These are phyloP conservation scores for Leucocoprinus leucothites DNA, from an alignment of 768 basidiomycete genomes.

Conservation along the genomic window DNA sequence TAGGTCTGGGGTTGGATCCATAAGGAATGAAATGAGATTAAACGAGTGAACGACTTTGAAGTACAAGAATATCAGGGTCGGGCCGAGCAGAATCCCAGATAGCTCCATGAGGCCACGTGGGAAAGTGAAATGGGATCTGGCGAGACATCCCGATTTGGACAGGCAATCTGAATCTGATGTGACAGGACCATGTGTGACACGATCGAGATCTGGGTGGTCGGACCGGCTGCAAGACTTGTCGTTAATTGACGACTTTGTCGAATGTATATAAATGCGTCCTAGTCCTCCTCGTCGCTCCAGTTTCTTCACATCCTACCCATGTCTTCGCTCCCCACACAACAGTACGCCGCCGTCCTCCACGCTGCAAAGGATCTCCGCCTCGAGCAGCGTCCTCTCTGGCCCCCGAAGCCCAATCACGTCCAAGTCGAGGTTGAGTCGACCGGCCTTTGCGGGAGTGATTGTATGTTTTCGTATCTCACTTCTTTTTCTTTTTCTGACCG, in stretches of 20 bases:
- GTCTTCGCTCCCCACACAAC: slow-evolving; percentile 42
- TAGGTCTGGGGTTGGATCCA: slow-evolving; percentile 52
- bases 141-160: slow-evolving; percentile 8
- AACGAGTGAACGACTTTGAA: slow-evolving; percentile 7
- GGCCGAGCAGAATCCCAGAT: slow-evolving; percentile 5
- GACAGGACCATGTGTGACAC: slow-evolving; percentile 2
- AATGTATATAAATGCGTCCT: slow-evolving; percentile 9
- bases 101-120: slow-evolving; percentile 1
- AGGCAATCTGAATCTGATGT: slow-evolving; percentile 1
- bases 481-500: background rate
- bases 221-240: slow-evolving; percentile 8
- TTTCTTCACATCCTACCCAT: slow-evolving; percentile 26
- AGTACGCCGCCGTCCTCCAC: slow-evolving; percentile 74
- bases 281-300: slow-evolving; percentile 7
- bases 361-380: slow-evolving; percentile 69
- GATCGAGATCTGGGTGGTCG: slow-evolving; percentile 12
- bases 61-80: slow-evolving; percentile 15
- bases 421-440: slow-evolving; percentile 81
- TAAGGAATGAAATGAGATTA: slow-evolving; percentile 21
- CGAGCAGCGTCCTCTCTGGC: slow-evolving; percentile 70
- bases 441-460: slow-evolving; percentile 87
- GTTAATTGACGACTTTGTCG: slow-evolving; percentile 8
- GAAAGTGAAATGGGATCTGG: background rate
- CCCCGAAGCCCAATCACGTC: slow-evolving; percentile 68
- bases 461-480: slow-evolving; percentile 36